Evolutionary conservation across 495 filamentous ascomycete species (phyloP).

Genomic region (Trichoderma gamsii): DNA sequence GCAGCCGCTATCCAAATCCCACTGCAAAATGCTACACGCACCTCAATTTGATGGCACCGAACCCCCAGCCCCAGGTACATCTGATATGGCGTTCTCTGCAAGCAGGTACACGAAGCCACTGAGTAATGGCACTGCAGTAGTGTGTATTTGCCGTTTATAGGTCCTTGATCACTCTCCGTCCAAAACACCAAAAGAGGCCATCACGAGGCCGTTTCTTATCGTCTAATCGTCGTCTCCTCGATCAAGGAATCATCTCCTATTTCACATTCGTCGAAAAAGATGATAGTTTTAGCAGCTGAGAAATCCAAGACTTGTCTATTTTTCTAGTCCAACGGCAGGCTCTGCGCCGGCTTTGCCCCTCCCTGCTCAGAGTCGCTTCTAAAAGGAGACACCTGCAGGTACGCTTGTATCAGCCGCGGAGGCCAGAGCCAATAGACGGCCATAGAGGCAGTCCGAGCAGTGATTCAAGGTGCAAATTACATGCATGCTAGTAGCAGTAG

Average conservation of each 20-base stretch:
- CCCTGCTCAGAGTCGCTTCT: neutral
- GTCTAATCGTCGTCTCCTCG: neutral
- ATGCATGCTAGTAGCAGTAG: neutral
- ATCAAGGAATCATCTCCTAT: neutral
- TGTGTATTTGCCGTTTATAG: no score
- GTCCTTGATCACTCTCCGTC: neutral
- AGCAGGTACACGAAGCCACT: no score
- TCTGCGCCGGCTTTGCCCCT: neutral
- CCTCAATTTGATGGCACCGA: neutral
- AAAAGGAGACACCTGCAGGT: slow-evolving; percentile 7
- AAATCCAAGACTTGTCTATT: neutral
- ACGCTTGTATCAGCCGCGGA: slow-evolving; percentile 11
- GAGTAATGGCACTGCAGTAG: no score
- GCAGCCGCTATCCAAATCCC: neutral
- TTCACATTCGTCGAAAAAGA: neutral
- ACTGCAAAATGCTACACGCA: neutral
- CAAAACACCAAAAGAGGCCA: neutral
- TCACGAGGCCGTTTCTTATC: neutral
- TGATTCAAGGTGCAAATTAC: neutral
- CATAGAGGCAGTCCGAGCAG: neutral
- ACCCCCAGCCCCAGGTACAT: neutral
- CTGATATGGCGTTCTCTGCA: no score
- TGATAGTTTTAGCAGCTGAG: neutral
- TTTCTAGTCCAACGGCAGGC: neutral
- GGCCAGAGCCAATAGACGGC: neutral